These are phyloP conservation scores for Neopestalotiopsis sp. DNA, from an alignment of 2,329 filamentous ascomycete genomes.

Conservation along the genomic window DNA sequence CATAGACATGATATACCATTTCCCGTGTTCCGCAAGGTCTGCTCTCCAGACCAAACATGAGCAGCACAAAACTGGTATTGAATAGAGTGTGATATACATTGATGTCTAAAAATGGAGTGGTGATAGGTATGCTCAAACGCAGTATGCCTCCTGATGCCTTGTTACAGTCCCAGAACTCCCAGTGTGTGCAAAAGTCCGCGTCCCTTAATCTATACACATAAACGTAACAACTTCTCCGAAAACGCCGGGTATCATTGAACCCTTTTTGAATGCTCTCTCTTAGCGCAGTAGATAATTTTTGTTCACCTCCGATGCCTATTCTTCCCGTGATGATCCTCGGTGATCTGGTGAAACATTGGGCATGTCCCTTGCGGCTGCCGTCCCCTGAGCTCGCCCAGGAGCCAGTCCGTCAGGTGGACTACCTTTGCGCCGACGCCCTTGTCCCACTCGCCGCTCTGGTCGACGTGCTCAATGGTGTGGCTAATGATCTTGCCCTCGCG, in stretches of 20 bases:
- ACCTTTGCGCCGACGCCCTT: slow-evolving; percentile 80
- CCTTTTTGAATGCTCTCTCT: not conserved
- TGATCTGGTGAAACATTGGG: slow-evolving; percentile 17
- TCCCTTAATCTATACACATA: not conserved
- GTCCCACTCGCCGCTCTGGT: slow-evolving; percentile 84
- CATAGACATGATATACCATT: not conserved
- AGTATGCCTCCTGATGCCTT: not conserved
- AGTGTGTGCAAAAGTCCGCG: not conserved
- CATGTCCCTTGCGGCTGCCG: slow-evolving; percentile 21
- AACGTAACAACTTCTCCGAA: not conserved
- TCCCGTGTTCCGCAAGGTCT: not conserved
- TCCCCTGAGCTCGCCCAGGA: slow-evolving; percentile 75
- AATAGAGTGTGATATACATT: not conserved
- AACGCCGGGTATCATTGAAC: slow-evolving; percentile 3
- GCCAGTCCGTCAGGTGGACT: slow-evolving; percentile 92
- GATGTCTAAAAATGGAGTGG: slow-evolving; percentile 3
- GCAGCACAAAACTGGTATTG: not conserved
- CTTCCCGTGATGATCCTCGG: not conserved
- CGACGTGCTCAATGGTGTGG: slow-evolving; percentile 93
- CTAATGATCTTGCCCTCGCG: slow-evolving; percentile 79
- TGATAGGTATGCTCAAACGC: not conserved
- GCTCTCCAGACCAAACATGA: not conserved
- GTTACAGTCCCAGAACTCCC: not conserved
- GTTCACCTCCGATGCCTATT: not conserved
- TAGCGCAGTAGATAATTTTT: not conserved